A percentile compares a stretch with the other conserved stretches of the same genome.
Conservation (phyloP, 164 flowering plant genomes). For the Nymphaea colorata region DNA sequence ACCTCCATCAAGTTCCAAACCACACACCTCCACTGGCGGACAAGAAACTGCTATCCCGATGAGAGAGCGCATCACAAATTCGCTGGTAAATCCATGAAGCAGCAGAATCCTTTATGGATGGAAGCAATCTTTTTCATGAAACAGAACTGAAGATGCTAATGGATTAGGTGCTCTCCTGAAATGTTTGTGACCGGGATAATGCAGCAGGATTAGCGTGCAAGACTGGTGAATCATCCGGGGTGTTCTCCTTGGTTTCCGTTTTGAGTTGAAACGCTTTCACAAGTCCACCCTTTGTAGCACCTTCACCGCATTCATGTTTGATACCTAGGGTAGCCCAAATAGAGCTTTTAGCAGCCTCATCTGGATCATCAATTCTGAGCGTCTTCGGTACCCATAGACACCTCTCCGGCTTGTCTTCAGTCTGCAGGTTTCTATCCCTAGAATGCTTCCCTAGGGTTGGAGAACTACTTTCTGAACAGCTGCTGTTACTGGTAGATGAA, state of each 20-base stretch:
- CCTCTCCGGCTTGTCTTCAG: conserved; percentile 26
- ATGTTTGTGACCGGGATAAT: conserved; percentile 33
- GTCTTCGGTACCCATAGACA: conserved; percentile 34
- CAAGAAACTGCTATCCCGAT: not conserved
- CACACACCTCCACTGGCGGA: not conserved
- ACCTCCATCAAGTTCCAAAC: not conserved
- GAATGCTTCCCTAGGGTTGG: conserved; percentile 45
- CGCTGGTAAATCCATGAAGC: too few species aligned
- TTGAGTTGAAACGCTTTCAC: conserved; percentile 22
- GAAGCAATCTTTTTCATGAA: not conserved
- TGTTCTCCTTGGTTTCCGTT: conserved; percentile 9
- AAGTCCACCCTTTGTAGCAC: conserved; percentile 12
- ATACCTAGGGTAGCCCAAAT: conserved; percentile 30
- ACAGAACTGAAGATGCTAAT: not conserved
- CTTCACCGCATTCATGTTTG: conserved; percentile 19
- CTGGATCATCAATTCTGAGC: conserved; percentile 26
- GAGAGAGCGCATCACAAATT: too few species aligned
- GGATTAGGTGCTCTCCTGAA: conserved; percentile 26
- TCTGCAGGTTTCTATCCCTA: conserved; percentile 21
- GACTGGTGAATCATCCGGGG: conserved; percentile 14
- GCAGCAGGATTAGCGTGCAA: conserved; percentile 45
- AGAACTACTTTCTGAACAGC: conserved; percentile 26
- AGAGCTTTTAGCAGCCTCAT: conserved; percentile 34
- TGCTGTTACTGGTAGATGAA: conserved; percentile 20
- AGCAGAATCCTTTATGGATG: not conserved